Evolutionary conservation across 768 basidiomycete species (phyloP).

Genomic region (Amanita phalloides): DNA sequence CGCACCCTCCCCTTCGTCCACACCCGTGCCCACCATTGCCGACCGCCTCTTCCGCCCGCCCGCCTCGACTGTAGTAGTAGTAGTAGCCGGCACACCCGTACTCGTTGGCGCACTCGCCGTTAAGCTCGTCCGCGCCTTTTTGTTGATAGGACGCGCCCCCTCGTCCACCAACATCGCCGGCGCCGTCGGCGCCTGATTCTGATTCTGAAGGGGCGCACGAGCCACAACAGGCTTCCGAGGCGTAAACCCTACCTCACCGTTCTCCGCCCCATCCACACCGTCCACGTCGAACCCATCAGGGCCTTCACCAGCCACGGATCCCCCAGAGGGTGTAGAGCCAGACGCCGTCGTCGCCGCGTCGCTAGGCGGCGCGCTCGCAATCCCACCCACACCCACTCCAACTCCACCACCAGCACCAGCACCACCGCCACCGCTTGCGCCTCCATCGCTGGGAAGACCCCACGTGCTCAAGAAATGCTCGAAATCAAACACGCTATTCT

Average conservation of each 20-base stretch:
- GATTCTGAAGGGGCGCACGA: background rate
- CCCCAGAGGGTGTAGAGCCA: conserved; percentile 13
- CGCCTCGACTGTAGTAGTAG: conserved; percentile 7
- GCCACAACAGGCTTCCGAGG: background rate
- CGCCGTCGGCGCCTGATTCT: background rate
- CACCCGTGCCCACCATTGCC: background rate
- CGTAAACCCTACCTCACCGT: background rate
- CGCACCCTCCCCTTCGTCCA: too few relatives aligned
- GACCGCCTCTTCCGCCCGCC: conserved; percentile 13
- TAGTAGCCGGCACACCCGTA: conserved; percentile 12
- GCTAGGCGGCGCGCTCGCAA: conserved; percentile 17
- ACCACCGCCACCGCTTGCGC: background rate
- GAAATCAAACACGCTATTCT: conserved; percentile 1
- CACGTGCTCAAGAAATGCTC: conserved; percentile 6
- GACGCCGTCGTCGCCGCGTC: conserved; percentile 16
- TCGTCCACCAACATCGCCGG: background rate
- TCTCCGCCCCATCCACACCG: background rate
- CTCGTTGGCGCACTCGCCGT: conserved; percentile 5
- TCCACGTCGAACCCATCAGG: conserved; percentile 1
- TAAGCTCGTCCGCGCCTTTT: conserved; percentile 7
- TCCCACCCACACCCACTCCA: conserved; percentile 4
- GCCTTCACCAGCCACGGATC: conserved; percentile 14
- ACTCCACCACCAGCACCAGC: background rate
- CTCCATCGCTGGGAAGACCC: conserved; percentile 3
- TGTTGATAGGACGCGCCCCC: conserved; percentile 8